phyloP scores from a whole-genome alignment of 2,329 filamentous ascomycete species.

The Xylariaceae sp. region DNA sequence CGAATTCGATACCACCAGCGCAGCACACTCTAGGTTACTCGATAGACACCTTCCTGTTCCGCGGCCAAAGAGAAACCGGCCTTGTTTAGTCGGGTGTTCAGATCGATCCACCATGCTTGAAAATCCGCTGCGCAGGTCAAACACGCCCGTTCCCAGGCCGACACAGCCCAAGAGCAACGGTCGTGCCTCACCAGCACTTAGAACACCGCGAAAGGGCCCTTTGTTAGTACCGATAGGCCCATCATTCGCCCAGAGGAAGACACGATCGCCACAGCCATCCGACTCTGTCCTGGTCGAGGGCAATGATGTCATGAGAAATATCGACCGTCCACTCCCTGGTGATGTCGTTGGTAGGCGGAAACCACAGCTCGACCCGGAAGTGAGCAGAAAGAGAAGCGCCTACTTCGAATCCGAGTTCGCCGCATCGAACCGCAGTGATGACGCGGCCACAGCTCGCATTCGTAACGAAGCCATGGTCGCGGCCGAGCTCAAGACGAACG shows the following conservation, averaged over 20 bases:
- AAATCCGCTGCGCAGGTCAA: constrained; percentile 5
- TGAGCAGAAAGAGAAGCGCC: constrained; percentile 35
- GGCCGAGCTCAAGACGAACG: constrained; percentile 60
- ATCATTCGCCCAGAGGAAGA: constrained; percentile 32
- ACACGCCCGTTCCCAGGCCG: constrained; percentile 3
- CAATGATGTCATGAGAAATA: constrained; percentile 34
- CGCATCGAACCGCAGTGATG: constrained; percentile 27
- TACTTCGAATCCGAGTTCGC: constrained; percentile 45
- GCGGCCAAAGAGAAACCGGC: too few species aligned
- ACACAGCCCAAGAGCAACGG: constrained; percentile 10
- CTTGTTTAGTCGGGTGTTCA: too few species aligned
- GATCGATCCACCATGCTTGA: constrained; percentile 10
- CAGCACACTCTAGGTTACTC: too few species aligned
- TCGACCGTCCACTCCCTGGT: constrained; percentile 37
- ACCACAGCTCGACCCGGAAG: constrained; percentile 29
- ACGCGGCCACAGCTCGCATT: constrained; percentile 40
- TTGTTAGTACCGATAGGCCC: constrained; percentile 9
- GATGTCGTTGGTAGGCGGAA: constrained; percentile 31
- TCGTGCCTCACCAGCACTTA: constrained; percentile 18
- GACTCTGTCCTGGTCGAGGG: constrained; percentile 33
- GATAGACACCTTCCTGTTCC: too few species aligned
- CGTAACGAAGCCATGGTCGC: constrained; percentile 53
- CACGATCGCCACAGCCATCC: constrained; percentile 18
- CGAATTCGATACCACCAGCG: too few species aligned
- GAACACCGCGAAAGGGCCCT: constrained; percentile 12